These are phyloP conservation scores for Calonectria pseudoturangicola DNA, from an alignment of 2,329 filamentous ascomycete species.

Conservation along the genomic window DNA sequence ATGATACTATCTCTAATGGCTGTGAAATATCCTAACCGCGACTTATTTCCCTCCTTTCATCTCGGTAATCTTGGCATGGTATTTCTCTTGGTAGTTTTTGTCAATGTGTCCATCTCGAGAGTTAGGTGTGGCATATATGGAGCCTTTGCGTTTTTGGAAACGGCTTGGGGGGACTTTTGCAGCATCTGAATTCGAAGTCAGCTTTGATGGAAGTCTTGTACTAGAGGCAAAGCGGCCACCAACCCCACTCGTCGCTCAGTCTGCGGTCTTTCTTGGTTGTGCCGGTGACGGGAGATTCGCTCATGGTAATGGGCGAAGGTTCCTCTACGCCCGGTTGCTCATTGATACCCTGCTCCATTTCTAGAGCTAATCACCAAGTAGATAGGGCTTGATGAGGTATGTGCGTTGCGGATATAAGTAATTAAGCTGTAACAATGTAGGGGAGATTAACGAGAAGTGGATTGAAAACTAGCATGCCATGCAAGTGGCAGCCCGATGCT, in stretches of 20 bases:
- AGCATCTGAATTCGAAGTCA: constrained; percentile 68
- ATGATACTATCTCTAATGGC: constrained; percentile 7
- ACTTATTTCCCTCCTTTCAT: constrained; percentile 65
- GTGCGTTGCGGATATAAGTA: neutral
- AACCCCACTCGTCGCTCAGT: constrained; percentile 70
- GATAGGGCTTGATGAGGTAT: neutral
- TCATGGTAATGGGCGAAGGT: constrained; percentile 48
- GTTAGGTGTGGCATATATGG: constrained; percentile 79
- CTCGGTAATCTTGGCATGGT: constrained; percentile 76
- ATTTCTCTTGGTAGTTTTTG: constrained; percentile 75
- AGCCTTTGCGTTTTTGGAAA: constrained; percentile 82
- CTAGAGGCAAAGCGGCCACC: constrained; percentile 45
- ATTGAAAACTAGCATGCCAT: neutral
- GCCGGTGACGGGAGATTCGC: constrained; percentile 56
- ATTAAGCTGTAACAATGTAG: neutral
- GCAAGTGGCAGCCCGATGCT: neutral
- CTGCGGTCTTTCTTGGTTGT: constrained; percentile 58
- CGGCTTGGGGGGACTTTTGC: constrained; percentile 80
- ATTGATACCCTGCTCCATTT: constrained; percentile 54
- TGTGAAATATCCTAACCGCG: neutral
- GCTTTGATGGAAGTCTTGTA: neutral
- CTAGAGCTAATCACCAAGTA: neutral
- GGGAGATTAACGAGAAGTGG: neutral
- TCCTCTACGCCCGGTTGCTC: constrained; percentile 51
- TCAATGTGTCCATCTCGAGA: constrained; percentile 80